Conservation (phyloP, 192 early-diverging fungal genomes). For the Pecoramyces ruminantium region DNA sequence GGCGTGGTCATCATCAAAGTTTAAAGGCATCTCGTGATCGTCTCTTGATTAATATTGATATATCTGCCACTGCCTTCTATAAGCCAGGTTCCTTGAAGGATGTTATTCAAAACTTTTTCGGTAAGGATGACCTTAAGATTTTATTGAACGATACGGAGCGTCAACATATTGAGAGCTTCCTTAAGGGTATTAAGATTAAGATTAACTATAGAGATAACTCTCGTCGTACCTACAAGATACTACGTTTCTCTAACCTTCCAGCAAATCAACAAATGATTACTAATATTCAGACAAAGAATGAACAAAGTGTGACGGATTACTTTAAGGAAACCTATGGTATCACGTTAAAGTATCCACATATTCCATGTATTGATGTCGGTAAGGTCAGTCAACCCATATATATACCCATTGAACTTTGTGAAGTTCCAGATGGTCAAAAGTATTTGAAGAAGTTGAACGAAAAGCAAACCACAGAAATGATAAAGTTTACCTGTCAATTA, state of each 20-base stretch:
- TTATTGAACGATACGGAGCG: neutral
- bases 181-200: neutral
- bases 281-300: neutral
- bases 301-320: slow-evolving; percentile 45
- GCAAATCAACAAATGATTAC: neutral
- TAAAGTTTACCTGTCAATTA: slow-evolving; percentile 72
- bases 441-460: slow-evolving; percentile 70
- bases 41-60: slow-evolving; percentile 36
- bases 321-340: slow-evolving; percentile 58
- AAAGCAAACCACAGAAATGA: slow-evolving; percentile 83
- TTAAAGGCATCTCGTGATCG: slow-evolving; percentile 57
- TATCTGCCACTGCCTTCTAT: slow-evolving; percentile 41
- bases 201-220: neutral
- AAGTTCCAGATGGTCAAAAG: slow-evolving; percentile 65
- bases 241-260: neutral
- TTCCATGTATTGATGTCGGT: slow-evolving; percentile 50
- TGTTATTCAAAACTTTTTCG: neutral
- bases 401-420: slow-evolving; percentile 84
- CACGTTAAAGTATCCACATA: slow-evolving; percentile 49
- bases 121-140: neutral
- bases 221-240: neutral
- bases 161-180: neutral
- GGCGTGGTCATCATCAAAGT: slow-evolving; percentile 86
- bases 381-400: slow-evolving; percentile 31
- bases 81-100: slow-evolving; percentile 15